Conservation (phyloP, 306 rosid species). For the Aeschynomene evenia region DNA sequence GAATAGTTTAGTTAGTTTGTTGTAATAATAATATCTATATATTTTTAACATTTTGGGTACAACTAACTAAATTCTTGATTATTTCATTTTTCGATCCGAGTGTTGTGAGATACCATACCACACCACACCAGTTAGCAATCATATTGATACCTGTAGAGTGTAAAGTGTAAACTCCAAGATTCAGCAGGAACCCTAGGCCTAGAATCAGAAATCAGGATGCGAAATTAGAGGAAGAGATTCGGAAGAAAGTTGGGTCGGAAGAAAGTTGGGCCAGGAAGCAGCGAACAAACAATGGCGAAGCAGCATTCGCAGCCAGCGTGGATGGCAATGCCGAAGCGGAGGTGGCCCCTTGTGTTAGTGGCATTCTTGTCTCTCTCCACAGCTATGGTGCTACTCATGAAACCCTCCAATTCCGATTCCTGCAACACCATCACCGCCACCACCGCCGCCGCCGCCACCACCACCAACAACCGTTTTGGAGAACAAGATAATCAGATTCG, state of each 20-base stretch:
- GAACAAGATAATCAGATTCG: conserved; percentile 34
- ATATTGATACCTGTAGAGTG: not conserved
- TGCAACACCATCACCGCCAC: conserved; percentile 34
- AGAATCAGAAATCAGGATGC: conserved; percentile 10
- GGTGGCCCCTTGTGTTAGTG: conserved; percentile 51
- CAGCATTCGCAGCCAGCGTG: conserved; percentile 41
- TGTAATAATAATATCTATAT: too few relatives aligned
- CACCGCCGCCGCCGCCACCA: not conserved
- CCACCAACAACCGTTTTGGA: conserved; percentile 20
- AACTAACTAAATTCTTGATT: too few relatives aligned
- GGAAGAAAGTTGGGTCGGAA: not conserved
- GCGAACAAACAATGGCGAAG: conserved; percentile 50
- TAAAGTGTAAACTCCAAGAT: not conserved
- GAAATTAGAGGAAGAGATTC: not conserved
- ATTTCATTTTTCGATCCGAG: not conserved
- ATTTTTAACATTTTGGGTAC: too few relatives aligned
- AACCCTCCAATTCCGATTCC: conserved; percentile 50
- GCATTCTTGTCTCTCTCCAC: conserved; percentile 64
- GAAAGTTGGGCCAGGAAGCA: too few relatives aligned
- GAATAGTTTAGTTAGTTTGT: too few relatives aligned
- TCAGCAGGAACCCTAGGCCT: not conserved
- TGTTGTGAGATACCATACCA: not conserved
- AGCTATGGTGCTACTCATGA: conserved; percentile 52
- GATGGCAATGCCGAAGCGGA: conserved; percentile 58
- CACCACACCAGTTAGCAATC: not conserved